Conservation (phyloP, 2,329 filamentous ascomycete genomes). For the Apiospora phragmitis region DNA sequence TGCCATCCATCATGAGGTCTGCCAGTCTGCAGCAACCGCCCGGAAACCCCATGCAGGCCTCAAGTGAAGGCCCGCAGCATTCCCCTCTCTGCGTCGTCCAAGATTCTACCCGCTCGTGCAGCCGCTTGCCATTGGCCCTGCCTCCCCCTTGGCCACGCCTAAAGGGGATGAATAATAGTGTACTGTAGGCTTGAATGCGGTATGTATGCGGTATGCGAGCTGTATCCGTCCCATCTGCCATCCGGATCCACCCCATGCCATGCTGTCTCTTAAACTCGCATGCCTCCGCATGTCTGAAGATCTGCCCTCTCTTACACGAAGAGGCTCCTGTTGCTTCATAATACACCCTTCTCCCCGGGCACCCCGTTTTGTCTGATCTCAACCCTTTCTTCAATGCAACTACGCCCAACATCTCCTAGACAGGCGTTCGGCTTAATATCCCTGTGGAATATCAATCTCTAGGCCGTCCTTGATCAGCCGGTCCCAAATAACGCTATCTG, state of each 20-base stretch:
- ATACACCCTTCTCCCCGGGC: slow-evolving; percentile 29
- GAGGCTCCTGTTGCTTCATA: slow-evolving; percentile 37
- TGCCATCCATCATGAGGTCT: slow-evolving; percentile 27
- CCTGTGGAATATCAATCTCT: slow-evolving; percentile 19
- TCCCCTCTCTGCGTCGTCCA: slow-evolving; percentile 6
- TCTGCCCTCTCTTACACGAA: slow-evolving; percentile 36
- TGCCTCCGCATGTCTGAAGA: slow-evolving; percentile 23
- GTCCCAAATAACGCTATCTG: not conserved
- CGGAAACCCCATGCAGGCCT: slow-evolving; percentile 16
- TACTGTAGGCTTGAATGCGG: not conserved
- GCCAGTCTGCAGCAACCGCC: slow-evolving; percentile 20
- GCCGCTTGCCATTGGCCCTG: slow-evolving; percentile 4
- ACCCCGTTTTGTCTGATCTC: slow-evolving; percentile 39
- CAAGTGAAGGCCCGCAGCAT: slow-evolving; percentile 11
- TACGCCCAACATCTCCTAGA: slow-evolving; percentile 16
- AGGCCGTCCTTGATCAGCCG: slow-evolving; percentile 11
- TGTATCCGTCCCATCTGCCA: not conserved
- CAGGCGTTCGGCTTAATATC: slow-evolving; percentile 13
- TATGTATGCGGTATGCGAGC: not conserved
- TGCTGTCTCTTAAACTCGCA: slow-evolving; percentile 7
- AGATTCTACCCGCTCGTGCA: slow-evolving; percentile 11
- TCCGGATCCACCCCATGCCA: not conserved
- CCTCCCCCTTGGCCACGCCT: not conserved
- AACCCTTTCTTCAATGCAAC: slow-evolving; percentile 32
- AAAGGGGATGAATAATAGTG: not conserved